A percentile compares a stretch with the other conserved stretches of the same genome.
Conservation (phyloP, 1,284 basidiomycete species). For the Ceratobasidium sp. region DNA sequence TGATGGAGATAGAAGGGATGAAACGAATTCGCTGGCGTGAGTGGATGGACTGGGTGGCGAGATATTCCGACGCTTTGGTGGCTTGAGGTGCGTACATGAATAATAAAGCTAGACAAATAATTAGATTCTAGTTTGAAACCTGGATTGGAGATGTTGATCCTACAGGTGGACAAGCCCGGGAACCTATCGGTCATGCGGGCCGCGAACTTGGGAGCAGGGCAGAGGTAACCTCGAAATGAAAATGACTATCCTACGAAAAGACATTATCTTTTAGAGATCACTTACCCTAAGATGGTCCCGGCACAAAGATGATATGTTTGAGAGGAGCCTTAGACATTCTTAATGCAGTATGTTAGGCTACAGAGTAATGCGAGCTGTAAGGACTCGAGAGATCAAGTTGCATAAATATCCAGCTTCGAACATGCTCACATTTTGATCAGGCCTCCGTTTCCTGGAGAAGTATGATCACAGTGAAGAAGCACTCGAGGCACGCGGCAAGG, state of each 20-base stretch:
- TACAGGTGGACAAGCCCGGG: not conserved
- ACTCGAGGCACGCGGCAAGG: too few relatives aligned
- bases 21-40: not conserved
- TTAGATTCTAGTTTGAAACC: not conserved
- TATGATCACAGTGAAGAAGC: too few relatives aligned
- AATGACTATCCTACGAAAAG: not conserved
- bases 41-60: not conserved
- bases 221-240: conserved; percentile 3
- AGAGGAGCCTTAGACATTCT: not conserved
- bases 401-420: too few relatives aligned
- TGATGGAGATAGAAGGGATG: not conserved
- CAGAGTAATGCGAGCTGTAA: too few relatives aligned
- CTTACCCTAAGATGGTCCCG: conserved; percentile 9
- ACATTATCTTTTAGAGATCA: too few relatives aligned
- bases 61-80: not conserved
- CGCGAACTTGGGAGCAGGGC: conserved; percentile 5
- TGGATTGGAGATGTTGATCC: not conserved
- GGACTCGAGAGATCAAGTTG: too few relatives aligned
- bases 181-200: conserved; percentile 8
- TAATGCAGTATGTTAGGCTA: too few relatives aligned
- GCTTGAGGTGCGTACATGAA: not conserved
- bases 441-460: too few relatives aligned
- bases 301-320: conserved; percentile 19
- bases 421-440: too few relatives aligned
- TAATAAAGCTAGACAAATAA: conserved; percentile 1